These are phyloP conservation scores for Yueomyces sp. DNA, from an alignment of 805 yeast genomes.

Conservation along the genomic window DNA sequence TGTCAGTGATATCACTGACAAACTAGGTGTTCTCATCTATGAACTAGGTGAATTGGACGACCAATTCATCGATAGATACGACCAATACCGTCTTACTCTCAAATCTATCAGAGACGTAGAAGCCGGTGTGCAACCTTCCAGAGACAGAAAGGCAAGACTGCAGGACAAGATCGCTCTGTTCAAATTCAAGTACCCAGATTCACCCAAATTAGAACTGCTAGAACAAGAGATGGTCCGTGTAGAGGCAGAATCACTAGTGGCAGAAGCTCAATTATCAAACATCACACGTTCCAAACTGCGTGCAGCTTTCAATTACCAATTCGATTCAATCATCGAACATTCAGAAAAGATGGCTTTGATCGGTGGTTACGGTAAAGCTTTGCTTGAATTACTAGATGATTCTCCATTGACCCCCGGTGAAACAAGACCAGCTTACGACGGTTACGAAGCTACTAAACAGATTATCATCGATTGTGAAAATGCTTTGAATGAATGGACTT, in stretches of 20 bases:
- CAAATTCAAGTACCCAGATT: conserved; percentile 76
- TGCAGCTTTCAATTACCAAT: conserved; percentile 73
- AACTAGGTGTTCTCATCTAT: conserved; percentile 68
- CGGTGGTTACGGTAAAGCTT: conserved; percentile 83
- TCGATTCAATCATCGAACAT: conserved; percentile 74
- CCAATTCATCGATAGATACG: conserved; percentile 75
- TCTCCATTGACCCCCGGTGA: conserved; percentile 86
- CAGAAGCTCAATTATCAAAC: conserved; percentile 83
- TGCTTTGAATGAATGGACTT: conserved; percentile 74
- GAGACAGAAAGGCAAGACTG: conserved; percentile 76
- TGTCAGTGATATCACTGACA: conserved; percentile 76
- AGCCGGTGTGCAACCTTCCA: conserved; percentile 75
- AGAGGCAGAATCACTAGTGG: conserved; percentile 83
- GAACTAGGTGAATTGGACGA: conserved; percentile 82
- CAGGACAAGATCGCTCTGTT: conserved; percentile 75
- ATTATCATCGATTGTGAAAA: conserved; percentile 77
- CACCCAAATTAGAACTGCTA: conserved; percentile 62
- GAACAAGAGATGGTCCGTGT: conserved; percentile 88
- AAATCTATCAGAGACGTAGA: conserved; percentile 76
- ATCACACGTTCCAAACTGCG: conserved; percentile 79
- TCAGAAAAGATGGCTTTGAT: conserved; percentile 77
- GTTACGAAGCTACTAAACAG: conserved; percentile 80
- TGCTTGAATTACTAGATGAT: conserved; percentile 71
- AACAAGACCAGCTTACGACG: conserved; percentile 80
- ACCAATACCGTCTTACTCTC: conserved; percentile 72